Percentiles rank a stretch among this genome's conserved stretches.
These are phyloP conservation scores for Aegle marmelos DNA, from an alignment of 345 rosid genomes.

Conservation along the genomic window DNA sequence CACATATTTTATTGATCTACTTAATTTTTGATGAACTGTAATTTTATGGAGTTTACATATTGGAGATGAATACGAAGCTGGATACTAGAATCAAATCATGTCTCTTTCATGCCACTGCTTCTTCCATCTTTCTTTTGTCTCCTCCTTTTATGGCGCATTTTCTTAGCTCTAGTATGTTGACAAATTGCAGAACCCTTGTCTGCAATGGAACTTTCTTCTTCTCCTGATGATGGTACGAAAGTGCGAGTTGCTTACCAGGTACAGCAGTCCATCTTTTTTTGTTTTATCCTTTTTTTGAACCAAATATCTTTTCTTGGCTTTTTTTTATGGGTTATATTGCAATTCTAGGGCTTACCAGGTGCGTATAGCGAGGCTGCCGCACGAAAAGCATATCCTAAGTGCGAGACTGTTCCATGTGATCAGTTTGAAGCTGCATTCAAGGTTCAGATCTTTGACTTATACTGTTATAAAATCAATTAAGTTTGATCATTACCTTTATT, in stretches of 20 bases:
- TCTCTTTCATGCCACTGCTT: neutral
- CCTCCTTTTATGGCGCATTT: neutral
- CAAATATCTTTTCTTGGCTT: constrained; percentile 13
- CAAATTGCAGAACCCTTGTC: constrained; percentile 73
- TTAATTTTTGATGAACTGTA: neutral
- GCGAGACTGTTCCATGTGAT: constrained; percentile 90
- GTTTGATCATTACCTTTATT: neutral
- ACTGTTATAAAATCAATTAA: constrained; percentile 9
- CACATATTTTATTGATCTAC: neutral
- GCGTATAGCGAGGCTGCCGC: constrained; percentile 96
- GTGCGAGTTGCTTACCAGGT: constrained; percentile 92
- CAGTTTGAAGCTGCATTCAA: constrained; percentile 82
- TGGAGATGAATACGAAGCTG: neutral
- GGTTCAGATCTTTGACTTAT: constrained; percentile 35
- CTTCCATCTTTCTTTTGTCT: neutral
- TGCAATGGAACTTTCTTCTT: constrained; percentile 37
- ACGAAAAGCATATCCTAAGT: constrained; percentile 73
- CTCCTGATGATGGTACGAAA: constrained; percentile 44
- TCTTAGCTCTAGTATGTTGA: constrained; percentile 5
- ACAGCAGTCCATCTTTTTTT: constrained; percentile 15
- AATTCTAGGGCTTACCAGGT: constrained; percentile 78
- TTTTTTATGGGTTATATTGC: constrained; percentile 18
- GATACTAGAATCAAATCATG: neutral
- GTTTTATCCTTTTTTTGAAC: neutral
- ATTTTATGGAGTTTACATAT: neutral